Evolutionary conservation across 352 stramenopile genomes (phyloP).

Genomic region (Phytopythium kandeliae): DNA sequence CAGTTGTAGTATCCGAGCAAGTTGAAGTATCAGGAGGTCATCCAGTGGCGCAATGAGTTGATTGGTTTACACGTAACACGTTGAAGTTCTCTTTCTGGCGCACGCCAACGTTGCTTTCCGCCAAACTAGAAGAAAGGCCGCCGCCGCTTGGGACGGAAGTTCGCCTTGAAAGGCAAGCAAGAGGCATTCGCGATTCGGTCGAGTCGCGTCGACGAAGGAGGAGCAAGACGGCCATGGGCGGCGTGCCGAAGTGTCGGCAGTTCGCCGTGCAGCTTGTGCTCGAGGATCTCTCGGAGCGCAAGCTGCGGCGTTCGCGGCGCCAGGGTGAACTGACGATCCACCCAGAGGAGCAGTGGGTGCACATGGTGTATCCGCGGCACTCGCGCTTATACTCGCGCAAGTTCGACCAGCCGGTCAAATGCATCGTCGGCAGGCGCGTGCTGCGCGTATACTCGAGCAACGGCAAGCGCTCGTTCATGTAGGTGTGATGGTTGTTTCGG

Average conservation of each 20-base stretch:
- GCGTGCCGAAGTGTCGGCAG: not conserved
- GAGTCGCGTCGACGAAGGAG: no score
- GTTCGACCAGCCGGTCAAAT: constrained; percentile 52
- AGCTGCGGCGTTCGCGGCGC: constrained; percentile 26
- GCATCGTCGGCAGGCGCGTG: constrained; percentile 28
- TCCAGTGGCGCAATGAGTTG: no score
- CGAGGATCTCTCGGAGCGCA: constrained; percentile 7
- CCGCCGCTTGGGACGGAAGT: not conserved
- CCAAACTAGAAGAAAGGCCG: not conserved
- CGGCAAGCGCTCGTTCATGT: constrained; percentile 40
- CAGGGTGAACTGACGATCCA: constrained; percentile 35
- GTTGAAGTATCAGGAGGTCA: no score
- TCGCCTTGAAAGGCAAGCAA: not conserved
- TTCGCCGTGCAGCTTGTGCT: constrained; percentile 33
- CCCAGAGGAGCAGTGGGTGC: constrained; percentile 22
- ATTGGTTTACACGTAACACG: not conserved
- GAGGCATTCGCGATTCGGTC: not conserved
- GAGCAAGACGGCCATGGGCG: not conserved
- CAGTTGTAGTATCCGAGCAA: not conserved
- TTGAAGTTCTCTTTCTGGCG: not conserved
- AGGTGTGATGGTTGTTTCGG: not conserved
- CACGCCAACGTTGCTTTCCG: not conserved
- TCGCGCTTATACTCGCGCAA: constrained; percentile 31
- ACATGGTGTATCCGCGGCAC: constrained; percentile 38
- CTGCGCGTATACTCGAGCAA: constrained; percentile 43